Conservation (phyloP, 495 filamentous ascomycete genomes). For the Aspergillus nanangensis region DNA sequence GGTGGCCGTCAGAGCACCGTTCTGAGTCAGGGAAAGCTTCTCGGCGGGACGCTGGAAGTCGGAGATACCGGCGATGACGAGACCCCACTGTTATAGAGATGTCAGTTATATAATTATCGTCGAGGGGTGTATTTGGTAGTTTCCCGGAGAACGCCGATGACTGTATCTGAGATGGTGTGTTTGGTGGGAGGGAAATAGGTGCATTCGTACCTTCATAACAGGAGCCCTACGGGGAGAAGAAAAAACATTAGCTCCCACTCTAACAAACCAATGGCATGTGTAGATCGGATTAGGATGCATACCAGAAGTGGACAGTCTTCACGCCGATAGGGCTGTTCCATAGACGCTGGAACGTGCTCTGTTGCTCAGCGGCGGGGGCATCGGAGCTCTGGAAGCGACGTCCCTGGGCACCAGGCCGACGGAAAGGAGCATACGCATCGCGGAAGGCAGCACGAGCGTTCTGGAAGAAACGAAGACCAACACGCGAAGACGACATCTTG, state of each 20-base stretch:
- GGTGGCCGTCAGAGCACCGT: conserved; percentile 80
- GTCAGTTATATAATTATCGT: too few relatives aligned
- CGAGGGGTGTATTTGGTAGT: too few relatives aligned
- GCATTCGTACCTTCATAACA: conserved; percentile 78
- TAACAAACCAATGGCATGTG: not conserved
- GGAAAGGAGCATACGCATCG: conserved; percentile 47
- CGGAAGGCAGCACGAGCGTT: conserved; percentile 51
- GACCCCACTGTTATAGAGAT: conserved; percentile 61
- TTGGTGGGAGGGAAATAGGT: conserved; percentile 7
- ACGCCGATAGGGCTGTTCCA: conserved; percentile 85
- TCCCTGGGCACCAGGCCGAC: conserved; percentile 45
- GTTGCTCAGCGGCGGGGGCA: conserved; percentile 44
- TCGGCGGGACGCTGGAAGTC: conserved; percentile 92
- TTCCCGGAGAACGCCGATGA: too few relatives aligned
- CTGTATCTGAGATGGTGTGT: not conserved
- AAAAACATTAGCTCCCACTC: conserved; percentile 1
- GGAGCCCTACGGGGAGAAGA: conserved; percentile 62
- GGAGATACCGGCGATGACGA: conserved; percentile 87
- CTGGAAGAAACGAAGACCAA: conserved; percentile 47
- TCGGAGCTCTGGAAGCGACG: conserved; percentile 66
- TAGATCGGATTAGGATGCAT: conserved; percentile 22
- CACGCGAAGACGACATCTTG: conserved; percentile 41
- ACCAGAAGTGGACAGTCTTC: conserved; percentile 99
- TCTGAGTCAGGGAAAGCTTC: conserved; percentile 87
- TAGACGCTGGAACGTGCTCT: conserved; percentile 64